A percentile compares a stretch with the other conserved stretches of the same genome.
phyloP scores from a whole-genome alignment of 148 eudicot species.

The Cornus kousa region DNA sequence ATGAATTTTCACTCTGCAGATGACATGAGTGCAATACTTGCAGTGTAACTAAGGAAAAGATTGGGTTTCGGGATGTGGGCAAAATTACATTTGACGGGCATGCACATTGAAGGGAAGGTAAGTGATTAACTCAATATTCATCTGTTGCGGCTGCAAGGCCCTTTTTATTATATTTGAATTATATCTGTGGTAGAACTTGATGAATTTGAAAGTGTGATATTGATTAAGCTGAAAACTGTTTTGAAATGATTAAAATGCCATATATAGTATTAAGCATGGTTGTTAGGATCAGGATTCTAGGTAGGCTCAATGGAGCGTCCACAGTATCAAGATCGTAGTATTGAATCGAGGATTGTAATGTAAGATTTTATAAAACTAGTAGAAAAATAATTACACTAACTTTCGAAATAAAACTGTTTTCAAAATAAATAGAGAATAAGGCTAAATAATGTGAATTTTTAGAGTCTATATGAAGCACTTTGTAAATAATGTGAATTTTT shows the following conservation, averaged over 20 bases:
- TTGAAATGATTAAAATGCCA: neutral
- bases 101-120: slow-evolving; percentile 99
- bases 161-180: neutral
- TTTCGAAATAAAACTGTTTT: no score
- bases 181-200: neutral
- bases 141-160: neutral
- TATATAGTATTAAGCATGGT: no score
- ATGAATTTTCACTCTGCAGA: slow-evolving; percentile 82
- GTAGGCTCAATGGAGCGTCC: no score
- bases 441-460: no score
- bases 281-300: no score
- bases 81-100: slow-evolving; percentile 80
- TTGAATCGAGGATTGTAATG: no score
- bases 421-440: no score
- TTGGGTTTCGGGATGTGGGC: slow-evolving; percentile 87
- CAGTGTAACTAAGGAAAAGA: slow-evolving; percentile 64
- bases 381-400: no score
- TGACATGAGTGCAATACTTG: slow-evolving; percentile 88
- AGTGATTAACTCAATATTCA: neutral
- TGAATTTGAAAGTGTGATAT: neutral
- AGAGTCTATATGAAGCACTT: no score
- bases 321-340: no score
- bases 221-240: neutral
- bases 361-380: no score
- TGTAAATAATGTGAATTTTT: no score